These are phyloP conservation scores for Oligophagozyma castellii DNA, from an alignment of 1,139 yeast species.

Conservation along the genomic window DNA sequence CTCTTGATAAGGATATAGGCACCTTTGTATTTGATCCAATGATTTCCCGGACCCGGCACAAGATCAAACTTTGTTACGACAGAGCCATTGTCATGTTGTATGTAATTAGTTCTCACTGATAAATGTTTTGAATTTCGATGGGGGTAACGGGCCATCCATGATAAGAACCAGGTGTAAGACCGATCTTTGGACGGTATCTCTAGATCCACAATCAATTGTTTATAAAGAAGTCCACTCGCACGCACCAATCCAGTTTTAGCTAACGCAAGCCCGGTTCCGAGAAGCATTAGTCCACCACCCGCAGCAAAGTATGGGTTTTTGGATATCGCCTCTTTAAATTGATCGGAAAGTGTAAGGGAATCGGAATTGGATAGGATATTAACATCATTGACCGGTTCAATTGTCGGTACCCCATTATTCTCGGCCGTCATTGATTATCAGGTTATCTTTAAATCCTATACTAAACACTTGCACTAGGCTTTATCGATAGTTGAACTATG, in stretches of 20 bases:
- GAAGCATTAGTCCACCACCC: slow-evolving; percentile 89
- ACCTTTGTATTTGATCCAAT: slow-evolving; percentile 69
- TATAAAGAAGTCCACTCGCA: slow-evolving; percentile 53
- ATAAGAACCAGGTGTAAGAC: slow-evolving; percentile 86
- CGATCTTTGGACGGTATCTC: slow-evolving; percentile 92
- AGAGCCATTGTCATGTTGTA: slow-evolving; percentile 89
- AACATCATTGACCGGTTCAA: no score
- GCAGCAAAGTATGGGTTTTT: slow-evolving; percentile 93
- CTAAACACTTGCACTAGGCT: no score
- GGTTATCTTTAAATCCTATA: no score
- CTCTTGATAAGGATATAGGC: slow-evolving; percentile 83
- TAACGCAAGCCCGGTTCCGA: slow-evolving; percentile 77
- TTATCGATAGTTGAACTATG: no score
- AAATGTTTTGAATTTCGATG: slow-evolving; percentile 67
- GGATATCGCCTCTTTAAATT: slow-evolving; percentile 42
- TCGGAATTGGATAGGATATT: no score
- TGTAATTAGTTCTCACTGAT: slow-evolving; percentile 75
- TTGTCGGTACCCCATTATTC: no score
- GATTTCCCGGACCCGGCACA: slow-evolving; percentile 98
- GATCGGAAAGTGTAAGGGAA: slow-evolving; percentile 8
- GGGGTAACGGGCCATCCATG: slow-evolving; percentile 87
- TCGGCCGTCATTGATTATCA: no score
- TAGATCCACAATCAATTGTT: slow-evolving; percentile 78
- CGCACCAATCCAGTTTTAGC: slow-evolving; percentile 58
- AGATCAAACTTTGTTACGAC: slow-evolving; percentile 76